Percentiles rank a stretch among this genome's conserved stretches.
Conservation (phyloP, 2,329 filamentous ascomycete species). For the Microsporum ferrugineum region DNA sequence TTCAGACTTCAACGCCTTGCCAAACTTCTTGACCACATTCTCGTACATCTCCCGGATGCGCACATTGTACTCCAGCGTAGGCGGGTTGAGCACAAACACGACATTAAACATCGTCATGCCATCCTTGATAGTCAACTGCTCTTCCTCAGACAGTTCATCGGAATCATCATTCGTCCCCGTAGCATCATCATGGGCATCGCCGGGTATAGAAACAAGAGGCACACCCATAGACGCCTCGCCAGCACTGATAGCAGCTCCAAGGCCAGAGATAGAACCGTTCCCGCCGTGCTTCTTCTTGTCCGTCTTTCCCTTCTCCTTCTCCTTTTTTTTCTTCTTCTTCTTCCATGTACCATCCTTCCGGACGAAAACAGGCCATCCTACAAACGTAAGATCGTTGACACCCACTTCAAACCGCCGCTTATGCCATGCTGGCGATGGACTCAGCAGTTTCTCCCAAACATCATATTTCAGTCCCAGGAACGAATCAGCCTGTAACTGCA, state of each 20-base stretch:
- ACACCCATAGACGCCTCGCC: background rate
- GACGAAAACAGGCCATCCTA: constrained; percentile 75
- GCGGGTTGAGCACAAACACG: constrained; percentile 79
- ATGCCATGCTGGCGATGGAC: constrained; percentile 63
- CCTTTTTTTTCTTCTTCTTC: constrained; percentile 36
- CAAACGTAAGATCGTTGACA: constrained; percentile 65
- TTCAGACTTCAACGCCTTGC: constrained; percentile 83
- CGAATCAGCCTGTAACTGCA: constrained; percentile 35
- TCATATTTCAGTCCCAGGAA: constrained; percentile 63
- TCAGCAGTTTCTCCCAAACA: constrained; percentile 68
- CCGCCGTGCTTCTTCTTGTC: constrained; percentile 18
- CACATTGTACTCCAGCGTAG: constrained; percentile 61
- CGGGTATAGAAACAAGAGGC: background rate
- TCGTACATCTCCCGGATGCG: constrained; percentile 70
- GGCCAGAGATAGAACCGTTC: constrained; percentile 20
- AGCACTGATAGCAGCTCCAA: background rate
- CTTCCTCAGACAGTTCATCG: background rate
- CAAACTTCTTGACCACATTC: constrained; percentile 82
- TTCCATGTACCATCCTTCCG: constrained; percentile 67
- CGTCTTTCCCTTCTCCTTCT: constrained; percentile 18
- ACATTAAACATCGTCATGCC: constrained; percentile 97
- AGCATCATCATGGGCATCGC: background rate
- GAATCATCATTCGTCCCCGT: background rate
- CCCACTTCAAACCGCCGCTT: constrained; percentile 74
- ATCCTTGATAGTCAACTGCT: constrained; percentile 31